A percentile compares a stretch with the other conserved stretches of the same genome.
These are phyloP conservation scores for Blastobotrys robertii DNA, from an alignment of 805 yeast genomes.

Conservation along the genomic window DNA sequence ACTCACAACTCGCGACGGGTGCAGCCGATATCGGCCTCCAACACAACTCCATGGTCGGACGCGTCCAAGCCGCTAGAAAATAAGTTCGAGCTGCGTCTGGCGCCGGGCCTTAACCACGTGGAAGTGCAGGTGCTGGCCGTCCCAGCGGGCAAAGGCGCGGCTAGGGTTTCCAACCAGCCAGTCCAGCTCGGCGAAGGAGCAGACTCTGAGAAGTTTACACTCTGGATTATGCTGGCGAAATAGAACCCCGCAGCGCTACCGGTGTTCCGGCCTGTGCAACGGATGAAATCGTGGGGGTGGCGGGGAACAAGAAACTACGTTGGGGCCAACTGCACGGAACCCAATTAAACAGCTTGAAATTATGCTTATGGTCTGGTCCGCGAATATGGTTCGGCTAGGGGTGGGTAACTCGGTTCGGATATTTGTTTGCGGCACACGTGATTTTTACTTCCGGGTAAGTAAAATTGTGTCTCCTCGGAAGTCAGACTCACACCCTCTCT, in stretches of 20 bases:
- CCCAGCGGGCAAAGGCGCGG: conserved; percentile 5
- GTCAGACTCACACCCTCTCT: too few relatives aligned
- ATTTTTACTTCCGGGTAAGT: too few relatives aligned
- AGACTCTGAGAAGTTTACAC: conserved; percentile 11
- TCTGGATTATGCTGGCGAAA: conserved; percentile 10
- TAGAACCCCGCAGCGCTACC: background rate
- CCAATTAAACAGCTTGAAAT: too few relatives aligned
- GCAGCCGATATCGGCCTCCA: conserved; percentile 16
- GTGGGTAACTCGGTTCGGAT: too few relatives aligned
- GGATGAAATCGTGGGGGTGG: background rate
- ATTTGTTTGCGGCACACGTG: too few relatives aligned
- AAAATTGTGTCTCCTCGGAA: too few relatives aligned
- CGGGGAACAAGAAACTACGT: background rate
- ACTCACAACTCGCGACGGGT: conserved; percentile 25
- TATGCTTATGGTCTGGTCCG: too few relatives aligned
- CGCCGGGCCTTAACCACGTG: conserved; percentile 29
- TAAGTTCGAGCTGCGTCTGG: conserved; percentile 24
- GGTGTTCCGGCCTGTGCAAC: too few relatives aligned
- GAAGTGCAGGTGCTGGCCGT: conserved; percentile 22
- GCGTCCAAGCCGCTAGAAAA: conserved; percentile 14
- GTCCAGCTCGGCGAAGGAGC: conserved; percentile 3
- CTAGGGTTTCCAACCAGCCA: background rate
- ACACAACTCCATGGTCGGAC: conserved; percentile 17
- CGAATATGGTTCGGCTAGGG: too few relatives aligned
- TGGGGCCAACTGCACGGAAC: too few relatives aligned